Evolutionary conservation across 2,329 filamentous ascomycete genomes (phyloP).

Genomic region (Botrytis byssoidea): DNA sequence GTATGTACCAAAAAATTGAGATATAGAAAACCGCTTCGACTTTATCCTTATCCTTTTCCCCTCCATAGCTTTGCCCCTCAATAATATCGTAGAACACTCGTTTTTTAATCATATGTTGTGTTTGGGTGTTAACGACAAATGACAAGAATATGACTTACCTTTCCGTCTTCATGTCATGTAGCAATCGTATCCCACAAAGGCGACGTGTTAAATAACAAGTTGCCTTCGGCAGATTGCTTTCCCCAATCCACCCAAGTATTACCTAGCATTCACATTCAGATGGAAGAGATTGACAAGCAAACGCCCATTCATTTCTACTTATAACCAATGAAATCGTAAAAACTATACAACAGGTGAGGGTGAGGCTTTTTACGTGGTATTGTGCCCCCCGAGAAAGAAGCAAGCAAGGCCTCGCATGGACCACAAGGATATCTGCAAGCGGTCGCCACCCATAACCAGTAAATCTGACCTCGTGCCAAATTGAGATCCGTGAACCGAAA

Average conservation of each 20-base stretch:
- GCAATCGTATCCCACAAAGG: slow-evolving; percentile 22
- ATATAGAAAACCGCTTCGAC: slow-evolving; percentile 12
- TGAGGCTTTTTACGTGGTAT: slow-evolving; percentile 25
- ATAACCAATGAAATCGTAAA: slow-evolving; percentile 27
- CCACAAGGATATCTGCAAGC: slow-evolving; percentile 22
- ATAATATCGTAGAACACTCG: slow-evolving; percentile 6
- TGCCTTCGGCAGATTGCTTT: slow-evolving; percentile 23
- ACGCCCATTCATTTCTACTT: slow-evolving; percentile 30
- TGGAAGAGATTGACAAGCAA: slow-evolving; percentile 26
- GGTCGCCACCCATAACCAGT: slow-evolving; percentile 25
- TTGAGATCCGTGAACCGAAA: slow-evolving; percentile 23
- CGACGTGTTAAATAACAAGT: slow-evolving; percentile 26
- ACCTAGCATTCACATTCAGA: slow-evolving; percentile 25
- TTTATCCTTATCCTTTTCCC: slow-evolving; percentile 12
- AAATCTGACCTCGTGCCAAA: slow-evolving; percentile 26
- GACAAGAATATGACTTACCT: slow-evolving; percentile 26
- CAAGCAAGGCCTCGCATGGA: slow-evolving; percentile 27
- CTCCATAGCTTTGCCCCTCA: slow-evolving; percentile 6
- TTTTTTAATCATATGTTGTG: slow-evolving; percentile 15
- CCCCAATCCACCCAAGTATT: slow-evolving; percentile 17
- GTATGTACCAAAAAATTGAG: slow-evolving; percentile 1
- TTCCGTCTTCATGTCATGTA: slow-evolving; percentile 31
- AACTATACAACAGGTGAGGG: slow-evolving; percentile 29
- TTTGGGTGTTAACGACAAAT: slow-evolving; percentile 13
- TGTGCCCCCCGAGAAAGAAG: slow-evolving; percentile 27